These are phyloP conservation scores for Fremontodendron californicum DNA, from an alignment of 345 rosid genomes.

Conservation along the genomic window DNA sequence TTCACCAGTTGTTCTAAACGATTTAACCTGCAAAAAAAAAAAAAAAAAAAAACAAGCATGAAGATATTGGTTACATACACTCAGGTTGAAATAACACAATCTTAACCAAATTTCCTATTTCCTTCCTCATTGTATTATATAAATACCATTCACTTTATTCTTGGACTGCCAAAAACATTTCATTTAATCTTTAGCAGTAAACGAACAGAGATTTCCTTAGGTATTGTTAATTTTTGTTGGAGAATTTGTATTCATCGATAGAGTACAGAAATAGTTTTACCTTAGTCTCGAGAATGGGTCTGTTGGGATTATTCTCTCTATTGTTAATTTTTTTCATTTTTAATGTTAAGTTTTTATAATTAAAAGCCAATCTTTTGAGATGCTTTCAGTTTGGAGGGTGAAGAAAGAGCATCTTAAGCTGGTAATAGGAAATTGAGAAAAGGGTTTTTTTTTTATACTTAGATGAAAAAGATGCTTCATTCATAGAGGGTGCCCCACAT, in stretches of 20 bases:
- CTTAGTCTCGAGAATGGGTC: conserved; percentile 56
- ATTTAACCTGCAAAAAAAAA: conserved; percentile 43
- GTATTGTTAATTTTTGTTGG: background rate
- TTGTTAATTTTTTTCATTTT: too few relatives aligned
- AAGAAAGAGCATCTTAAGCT: background rate
- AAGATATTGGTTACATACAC: background rate
- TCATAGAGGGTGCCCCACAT: conserved; percentile 26
- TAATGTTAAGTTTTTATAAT: too few relatives aligned
- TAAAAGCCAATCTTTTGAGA: too few relatives aligned
- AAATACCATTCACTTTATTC: background rate
- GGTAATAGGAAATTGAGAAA: conserved; percentile 9
- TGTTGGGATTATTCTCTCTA: conserved; percentile 61
- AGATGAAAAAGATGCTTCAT: conserved; percentile 37
- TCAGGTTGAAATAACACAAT: background rate
- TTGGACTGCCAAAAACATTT: background rate
- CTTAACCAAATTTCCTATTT: background rate
- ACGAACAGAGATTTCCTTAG: background rate
- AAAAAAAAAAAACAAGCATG: too few relatives aligned
- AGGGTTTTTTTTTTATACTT: conserved; percentile 14
- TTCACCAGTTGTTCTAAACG: conserved; percentile 44
- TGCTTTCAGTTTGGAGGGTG: too few relatives aligned
- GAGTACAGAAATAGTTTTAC: conserved; percentile 16
- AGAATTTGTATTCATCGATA: background rate
- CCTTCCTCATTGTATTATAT: background rate
- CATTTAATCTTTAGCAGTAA: background rate